Evolutionary conservation across 805 yeast species (phyloP).

Genomic region (Candida silvatica): DNA sequence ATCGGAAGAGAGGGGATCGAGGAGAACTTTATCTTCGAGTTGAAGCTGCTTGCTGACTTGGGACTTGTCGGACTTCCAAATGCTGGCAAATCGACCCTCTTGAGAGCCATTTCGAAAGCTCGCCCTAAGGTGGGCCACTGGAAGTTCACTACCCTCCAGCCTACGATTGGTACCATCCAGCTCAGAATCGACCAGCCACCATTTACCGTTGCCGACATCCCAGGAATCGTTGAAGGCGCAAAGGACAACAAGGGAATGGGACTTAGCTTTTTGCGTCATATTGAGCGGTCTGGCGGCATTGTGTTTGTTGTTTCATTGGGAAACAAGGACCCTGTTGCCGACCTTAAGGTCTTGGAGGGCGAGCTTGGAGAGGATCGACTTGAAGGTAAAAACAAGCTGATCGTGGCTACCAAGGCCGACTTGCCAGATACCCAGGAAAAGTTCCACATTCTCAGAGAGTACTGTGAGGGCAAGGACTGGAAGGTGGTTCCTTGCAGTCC

Average conservation of each 20-base stretch:
- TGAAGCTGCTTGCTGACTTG: conserved; percentile 83
- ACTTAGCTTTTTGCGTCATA: conserved; percentile 81
- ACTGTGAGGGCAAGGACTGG: conserved; percentile 45
- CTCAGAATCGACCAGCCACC: conserved; percentile 54
- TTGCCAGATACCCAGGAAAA: conserved; percentile 42
- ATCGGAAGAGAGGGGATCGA: conserved; percentile 65
- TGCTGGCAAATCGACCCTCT: conserved; percentile 89
- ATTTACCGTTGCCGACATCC: conserved; percentile 95
- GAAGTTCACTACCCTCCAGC: conserved; percentile 92
- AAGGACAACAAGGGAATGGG: conserved; percentile 86
- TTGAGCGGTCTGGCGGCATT: conserved; percentile 85
- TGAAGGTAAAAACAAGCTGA: conserved; percentile 51
- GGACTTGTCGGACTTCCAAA: conserved; percentile 95
- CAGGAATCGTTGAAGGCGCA: conserved; percentile 91
- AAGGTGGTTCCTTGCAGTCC: conserved; percentile 83
- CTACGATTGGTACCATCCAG: conserved; percentile 82
- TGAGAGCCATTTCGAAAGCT: conserved; percentile 83
- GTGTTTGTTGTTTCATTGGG: conserved; percentile 83
- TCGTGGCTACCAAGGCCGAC: conserved; percentile 95
- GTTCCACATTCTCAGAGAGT: conserved; percentile 35
- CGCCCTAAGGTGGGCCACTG: conserved; percentile 91
- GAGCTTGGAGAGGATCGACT: conserved; percentile 69
- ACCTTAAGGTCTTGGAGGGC: conserved; percentile 48
- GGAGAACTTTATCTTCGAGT: conserved; percentile 65
- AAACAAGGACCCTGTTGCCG: conserved; percentile 53